Conservation (phyloP, 192 early-diverging fungal genomes). For the Ambispora gerdemannii region DNA sequence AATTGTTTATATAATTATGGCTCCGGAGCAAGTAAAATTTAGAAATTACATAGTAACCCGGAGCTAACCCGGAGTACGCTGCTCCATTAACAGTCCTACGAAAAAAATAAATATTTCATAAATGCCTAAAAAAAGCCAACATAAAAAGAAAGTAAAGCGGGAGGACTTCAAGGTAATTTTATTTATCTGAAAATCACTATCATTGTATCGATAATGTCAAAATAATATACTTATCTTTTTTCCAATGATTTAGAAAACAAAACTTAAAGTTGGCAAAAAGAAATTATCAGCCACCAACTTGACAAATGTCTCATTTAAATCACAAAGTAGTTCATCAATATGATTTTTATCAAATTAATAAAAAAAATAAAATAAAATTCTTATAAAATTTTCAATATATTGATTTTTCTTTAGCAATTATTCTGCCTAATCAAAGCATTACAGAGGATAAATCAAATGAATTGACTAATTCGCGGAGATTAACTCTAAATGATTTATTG, state of each 20-base stretch:
- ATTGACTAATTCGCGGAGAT: conserved; percentile 72
- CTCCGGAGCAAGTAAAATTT: no score
- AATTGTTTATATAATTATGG: no score
- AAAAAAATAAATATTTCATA: no score
- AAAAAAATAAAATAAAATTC: no score
- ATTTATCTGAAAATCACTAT: conserved; percentile 6
- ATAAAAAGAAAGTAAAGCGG: conserved; percentile 17
- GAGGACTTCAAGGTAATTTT: conserved; percentile 27
- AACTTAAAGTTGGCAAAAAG: conserved; percentile 89
- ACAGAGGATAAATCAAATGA: conserved; percentile 68
- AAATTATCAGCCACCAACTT: conserved; percentile 70
- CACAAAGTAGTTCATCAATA: conserved; percentile 53
- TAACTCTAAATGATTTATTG: conserved; percentile 72
- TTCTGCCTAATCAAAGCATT: conserved; percentile 77
- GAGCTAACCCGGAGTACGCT: no score
- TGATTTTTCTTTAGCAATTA: conserved; percentile 66
- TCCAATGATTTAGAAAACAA: conserved; percentile 68
- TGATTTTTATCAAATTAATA: no score
- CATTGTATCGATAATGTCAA: background rate
- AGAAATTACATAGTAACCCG: no score
- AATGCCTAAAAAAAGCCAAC: conserved; percentile 29
- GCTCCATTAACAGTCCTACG: no score
- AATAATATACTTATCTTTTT: background rate
- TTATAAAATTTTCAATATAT: conserved; percentile 14
- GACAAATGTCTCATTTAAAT: conserved; percentile 81